phyloP scores from a whole-genome alignment of 2,329 filamentous ascomycete genomes.

The Trichoderma guizhouense region DNA sequence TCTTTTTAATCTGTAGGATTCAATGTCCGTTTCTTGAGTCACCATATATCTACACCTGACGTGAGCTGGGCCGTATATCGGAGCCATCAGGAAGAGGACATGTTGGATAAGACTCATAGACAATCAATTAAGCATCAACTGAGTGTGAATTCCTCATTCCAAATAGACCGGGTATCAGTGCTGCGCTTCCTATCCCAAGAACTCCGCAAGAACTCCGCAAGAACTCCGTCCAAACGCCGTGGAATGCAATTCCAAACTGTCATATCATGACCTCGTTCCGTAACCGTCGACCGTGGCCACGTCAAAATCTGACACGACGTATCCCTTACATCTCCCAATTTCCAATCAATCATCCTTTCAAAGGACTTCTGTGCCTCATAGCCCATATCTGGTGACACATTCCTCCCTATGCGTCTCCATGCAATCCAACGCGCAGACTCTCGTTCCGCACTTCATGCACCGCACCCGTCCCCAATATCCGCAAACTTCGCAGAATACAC shows the following conservation, averaged over 20 bases:
- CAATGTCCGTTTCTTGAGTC: background rate
- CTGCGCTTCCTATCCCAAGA: constrained; percentile 4
- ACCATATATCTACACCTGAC: background rate
- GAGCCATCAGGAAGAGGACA: background rate
- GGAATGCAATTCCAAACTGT: background rate
- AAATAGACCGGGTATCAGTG: constrained; percentile 19
- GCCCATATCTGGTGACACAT: constrained; percentile 62
- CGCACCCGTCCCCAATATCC: constrained; percentile 77
- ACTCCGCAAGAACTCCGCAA: background rate
- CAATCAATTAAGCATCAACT: background rate
- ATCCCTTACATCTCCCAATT: background rate
- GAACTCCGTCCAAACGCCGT: constrained; percentile 20
- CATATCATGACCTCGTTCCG: background rate
- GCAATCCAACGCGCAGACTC: constrained; percentile 75
- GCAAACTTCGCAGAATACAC: constrained; percentile 74
- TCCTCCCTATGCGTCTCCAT: constrained; percentile 69
- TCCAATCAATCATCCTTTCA: background rate
- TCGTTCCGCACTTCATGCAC: constrained; percentile 74
- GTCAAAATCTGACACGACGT: background rate
- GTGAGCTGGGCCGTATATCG: constrained; percentile 3
- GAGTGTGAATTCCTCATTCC: background rate
- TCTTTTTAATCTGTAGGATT: background rate
- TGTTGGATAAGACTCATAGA: background rate
- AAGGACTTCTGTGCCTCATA: constrained; percentile 26
- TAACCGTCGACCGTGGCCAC: background rate